Evolutionary conservation across 2,329 filamentous ascomycete genomes (phyloP).

Genomic region (Aureobasidium leucospermi): DNA sequence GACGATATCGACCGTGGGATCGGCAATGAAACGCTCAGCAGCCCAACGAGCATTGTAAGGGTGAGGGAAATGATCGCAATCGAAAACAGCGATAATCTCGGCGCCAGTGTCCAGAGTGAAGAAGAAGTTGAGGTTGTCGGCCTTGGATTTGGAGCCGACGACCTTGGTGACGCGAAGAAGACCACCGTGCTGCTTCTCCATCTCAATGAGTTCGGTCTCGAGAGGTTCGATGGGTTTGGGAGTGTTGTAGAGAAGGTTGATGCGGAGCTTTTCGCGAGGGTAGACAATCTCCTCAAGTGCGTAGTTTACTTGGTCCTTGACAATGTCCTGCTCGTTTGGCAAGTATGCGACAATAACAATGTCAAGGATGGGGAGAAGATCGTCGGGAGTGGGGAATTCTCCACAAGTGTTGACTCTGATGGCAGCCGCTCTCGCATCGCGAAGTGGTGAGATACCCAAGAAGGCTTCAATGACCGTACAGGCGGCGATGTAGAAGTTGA

Average conservation of each 20-base stretch:
- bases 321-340: slow-evolving; percentile 45
- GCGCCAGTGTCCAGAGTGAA: slow-evolving; percentile 38
- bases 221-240: slow-evolving; percentile 40
- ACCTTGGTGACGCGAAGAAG: slow-evolving; percentile 40
- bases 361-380: slow-evolving; percentile 36
- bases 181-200: slow-evolving; percentile 33
- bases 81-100: slow-evolving; percentile 42
- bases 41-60: slow-evolving; percentile 44
- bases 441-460: slow-evolving; percentile 24
- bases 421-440: slow-evolving; percentile 23
- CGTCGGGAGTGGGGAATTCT: slow-evolving; percentile 21
- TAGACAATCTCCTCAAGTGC: slow-evolving; percentile 41
- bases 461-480: slow-evolving; percentile 25
- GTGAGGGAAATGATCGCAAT: slow-evolving; percentile 45
- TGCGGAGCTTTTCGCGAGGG: slow-evolving; percentile 38
- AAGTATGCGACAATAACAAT: slow-evolving; percentile 44
- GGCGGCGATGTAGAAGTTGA: slow-evolving; percentile 27
- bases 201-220: slow-evolving; percentile 35
- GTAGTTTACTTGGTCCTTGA: slow-evolving; percentile 41
- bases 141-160: slow-evolving; percentile 42
- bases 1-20: slow-evolving; percentile 39
- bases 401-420: slow-evolving; percentile 21
- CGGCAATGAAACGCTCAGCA: slow-evolving; percentile 38
- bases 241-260: slow-evolving; percentile 45
- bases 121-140: slow-evolving; percentile 45